Evolutionary conservation across 805 yeast species (phyloP), one percentile per base, ranked within the genome.

Genomic region (Aciculoconidium aculeatum): DNA sequence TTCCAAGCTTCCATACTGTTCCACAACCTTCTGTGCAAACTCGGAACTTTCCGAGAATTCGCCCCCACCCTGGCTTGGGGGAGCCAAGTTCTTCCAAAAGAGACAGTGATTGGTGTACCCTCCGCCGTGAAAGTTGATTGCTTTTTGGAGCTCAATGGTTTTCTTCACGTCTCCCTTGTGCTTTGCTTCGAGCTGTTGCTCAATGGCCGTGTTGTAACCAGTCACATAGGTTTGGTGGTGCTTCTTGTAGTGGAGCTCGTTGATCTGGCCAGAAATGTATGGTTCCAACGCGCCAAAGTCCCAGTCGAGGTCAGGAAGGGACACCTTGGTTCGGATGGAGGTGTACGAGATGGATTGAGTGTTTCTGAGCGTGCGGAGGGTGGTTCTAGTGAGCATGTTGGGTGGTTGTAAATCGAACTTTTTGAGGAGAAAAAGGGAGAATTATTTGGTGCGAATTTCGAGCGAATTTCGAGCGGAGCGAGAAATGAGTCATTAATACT

Each of bases 151-250:
- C 42, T 67, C 73, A 47, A 80, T 68, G 28, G 79, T 58, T 50
- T 72, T 73, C 49, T 72, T 63, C 38, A 68, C 67, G 38, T 80
- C 82, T 39, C 78, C 73, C 31, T 66, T 65, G 21, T 61, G 58
- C 36, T 71, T 50, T 27, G 94, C 87, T 45, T 74, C 82, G 8
- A 72, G 71, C 30, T 76, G 67, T 61, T 84, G 79, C 58, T 82
- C 94, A 42, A 72, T 55, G 14, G 92, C 86, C 15, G 77, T 59
- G 65, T 86, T 87, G 66, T 75, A 83, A 27, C 92, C 88, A 53
- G 72, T 81, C 44, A 85, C 95, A 51, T 86, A 86, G 18, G 95
- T 83, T 62, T 84, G 92, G 58, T 86, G 95, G 61, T 86, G 96
- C 69, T 87, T 87, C 42, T 77, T 70, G 72, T 86, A 82, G 65